phyloP scores from a whole-genome alignment of 345 rosid species.

The Eucalyptus sideroxylon region DNA sequence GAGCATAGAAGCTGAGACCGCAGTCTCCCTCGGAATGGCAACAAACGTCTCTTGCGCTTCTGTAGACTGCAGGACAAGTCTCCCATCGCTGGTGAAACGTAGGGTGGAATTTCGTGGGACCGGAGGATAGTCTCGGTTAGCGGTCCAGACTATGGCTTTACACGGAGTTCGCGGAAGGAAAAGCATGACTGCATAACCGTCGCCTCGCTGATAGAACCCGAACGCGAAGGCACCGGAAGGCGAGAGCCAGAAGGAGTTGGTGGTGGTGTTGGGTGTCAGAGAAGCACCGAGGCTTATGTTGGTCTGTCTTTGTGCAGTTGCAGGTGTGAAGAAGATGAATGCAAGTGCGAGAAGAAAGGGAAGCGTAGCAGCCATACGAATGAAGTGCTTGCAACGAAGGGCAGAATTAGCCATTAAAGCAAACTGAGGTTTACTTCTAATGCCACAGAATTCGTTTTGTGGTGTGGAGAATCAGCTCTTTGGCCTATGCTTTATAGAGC shows the following conservation, averaged over 20 bases:
- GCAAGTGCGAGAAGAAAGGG: background rate
- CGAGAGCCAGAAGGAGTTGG: slow-evolving; percentile 9
- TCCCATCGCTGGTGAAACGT: too few species aligned
- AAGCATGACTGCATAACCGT: slow-evolving; percentile 5
- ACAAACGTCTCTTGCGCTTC: too few species aligned
- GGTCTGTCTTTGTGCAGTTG: background rate
- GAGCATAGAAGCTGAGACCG: too few species aligned
- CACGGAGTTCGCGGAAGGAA: background rate
- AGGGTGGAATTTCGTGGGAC: too few species aligned
- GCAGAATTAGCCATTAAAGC: background rate
- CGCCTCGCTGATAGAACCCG: slow-evolving; percentile 11
- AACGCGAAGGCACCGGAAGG: slow-evolving; percentile 14
- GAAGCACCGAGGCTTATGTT: slow-evolving; percentile 2
- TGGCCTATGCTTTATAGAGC: background rate
- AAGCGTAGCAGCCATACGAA: background rate
- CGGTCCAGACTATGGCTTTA: too few species aligned
- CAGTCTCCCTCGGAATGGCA: too few species aligned
- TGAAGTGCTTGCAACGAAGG: background rate
- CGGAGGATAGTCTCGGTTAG: too few species aligned
- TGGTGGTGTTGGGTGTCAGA: background rate
- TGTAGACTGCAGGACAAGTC: too few species aligned
- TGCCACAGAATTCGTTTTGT: background rate
- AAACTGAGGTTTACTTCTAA: background rate
- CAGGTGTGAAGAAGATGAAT: background rate
- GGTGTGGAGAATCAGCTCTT: background rate